phyloP scores from a whole-genome alignment of 768 basidiomycete species.

The Boletus vermiculosoides region DNA sequence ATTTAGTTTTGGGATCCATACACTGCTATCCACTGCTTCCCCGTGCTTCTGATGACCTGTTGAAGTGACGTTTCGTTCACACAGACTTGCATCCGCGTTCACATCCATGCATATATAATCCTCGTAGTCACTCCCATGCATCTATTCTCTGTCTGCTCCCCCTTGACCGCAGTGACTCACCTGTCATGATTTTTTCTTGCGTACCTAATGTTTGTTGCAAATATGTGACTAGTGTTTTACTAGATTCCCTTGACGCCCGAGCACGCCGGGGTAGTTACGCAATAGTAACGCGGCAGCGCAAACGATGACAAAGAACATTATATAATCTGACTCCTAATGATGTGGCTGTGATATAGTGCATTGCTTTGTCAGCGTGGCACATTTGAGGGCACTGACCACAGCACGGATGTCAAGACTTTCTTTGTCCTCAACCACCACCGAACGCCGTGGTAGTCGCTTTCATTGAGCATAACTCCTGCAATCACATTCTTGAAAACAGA shows the following conservation, averaged over 20 bases:
- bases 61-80: slow-evolving; percentile 22
- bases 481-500: slow-evolving; percentile 9
- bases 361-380: slow-evolving; percentile 26
- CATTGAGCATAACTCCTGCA: slow-evolving; percentile 9
- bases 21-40: slow-evolving; percentile 17
- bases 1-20: slow-evolving; percentile 18
- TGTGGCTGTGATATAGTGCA: slow-evolving; percentile 3
- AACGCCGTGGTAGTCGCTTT: slow-evolving; percentile 17
- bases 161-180: slow-evolving; percentile 2
- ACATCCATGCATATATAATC: slow-evolving; percentile 28
- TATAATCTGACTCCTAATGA: not conserved
- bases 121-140: slow-evolving; percentile 20
- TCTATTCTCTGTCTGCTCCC: slow-evolving; percentile 9
- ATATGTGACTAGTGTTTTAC: not conserved
- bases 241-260: not conserved
- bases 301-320: not conserved
- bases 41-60: slow-evolving; percentile 11
- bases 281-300: not conserved
- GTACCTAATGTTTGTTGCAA: slow-evolving; percentile 22
- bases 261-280: not conserved
- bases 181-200: slow-evolving; percentile 7
- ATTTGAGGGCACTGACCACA: slow-evolving; percentile 19
- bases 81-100: slow-evolving; percentile 26
- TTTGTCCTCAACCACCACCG: slow-evolving; percentile 25
- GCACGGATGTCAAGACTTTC: slow-evolving; percentile 1